Percentiles rank a stretch among this genome's conserved stretches.
Evolutionary conservation across 352 stramenopile species (phyloP).

Genomic region (Aphanomyces euteiches): DNA sequence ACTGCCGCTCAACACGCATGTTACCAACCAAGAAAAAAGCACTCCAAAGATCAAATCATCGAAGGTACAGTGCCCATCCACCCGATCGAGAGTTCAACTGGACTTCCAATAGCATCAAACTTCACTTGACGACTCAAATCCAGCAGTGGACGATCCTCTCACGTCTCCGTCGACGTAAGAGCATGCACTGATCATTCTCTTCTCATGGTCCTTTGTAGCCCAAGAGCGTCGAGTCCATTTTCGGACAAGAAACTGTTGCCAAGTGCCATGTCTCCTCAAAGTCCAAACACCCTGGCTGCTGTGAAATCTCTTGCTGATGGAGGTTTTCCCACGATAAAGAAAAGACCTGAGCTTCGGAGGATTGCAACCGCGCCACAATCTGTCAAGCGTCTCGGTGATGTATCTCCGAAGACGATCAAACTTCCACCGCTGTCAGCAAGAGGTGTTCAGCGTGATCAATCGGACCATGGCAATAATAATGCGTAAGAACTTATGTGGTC

Average conservation of each 20-base stretch:
- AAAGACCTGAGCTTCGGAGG: conserved; percentile 37
- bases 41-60: background rate
- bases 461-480: background rate
- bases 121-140: background rate
- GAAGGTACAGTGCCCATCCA: too few relatives aligned
- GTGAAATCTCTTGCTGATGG: conserved; percentile 30
- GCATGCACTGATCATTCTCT: background rate
- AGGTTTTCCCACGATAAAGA: conserved; percentile 25
- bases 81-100: too few relatives aligned
- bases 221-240: background rate
- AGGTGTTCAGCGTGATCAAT: conserved; percentile 18
- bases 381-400: conserved; percentile 40
- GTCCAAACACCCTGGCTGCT: conserved; percentile 31
- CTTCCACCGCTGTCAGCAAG: conserved; percentile 46
- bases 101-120: background rate
- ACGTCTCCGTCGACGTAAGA: background rate
- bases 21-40: conserved; percentile 18
- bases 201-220: background rate
- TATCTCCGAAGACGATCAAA: conserved; percentile 37
- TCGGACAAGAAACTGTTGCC: background rate
- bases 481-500: background rate
- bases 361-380: conserved; percentile 41
- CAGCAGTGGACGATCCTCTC: conserved; percentile 4
- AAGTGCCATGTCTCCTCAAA: conserved; percentile 25
- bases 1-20: background rate